These are phyloP conservation scores for Linnemannia schmuckeri DNA, from an alignment of 192 early-diverging fungal species.

Conservation along the genomic window DNA sequence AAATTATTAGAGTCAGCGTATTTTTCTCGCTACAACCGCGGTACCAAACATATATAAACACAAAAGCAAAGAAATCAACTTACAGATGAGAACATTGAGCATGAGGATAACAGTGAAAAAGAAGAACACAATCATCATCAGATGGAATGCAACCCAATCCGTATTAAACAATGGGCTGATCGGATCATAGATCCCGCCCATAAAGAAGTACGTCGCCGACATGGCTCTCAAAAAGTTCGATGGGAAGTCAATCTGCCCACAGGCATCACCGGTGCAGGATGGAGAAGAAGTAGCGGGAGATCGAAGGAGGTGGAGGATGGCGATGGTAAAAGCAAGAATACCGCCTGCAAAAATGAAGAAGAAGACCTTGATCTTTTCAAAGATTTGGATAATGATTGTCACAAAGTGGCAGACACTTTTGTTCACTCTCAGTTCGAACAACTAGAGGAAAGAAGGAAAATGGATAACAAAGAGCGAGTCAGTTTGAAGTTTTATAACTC, in stretches of 20 bases:
- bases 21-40: background rate
- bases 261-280: background rate
- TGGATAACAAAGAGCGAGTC: background rate
- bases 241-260: background rate
- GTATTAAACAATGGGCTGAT: background rate
- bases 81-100: slow-evolving; percentile 44
- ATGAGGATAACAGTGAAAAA: slow-evolving; percentile 40
- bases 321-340: slow-evolving; percentile 28
- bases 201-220: slow-evolving; percentile 32
- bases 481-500: no score
- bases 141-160: slow-evolving; percentile 7
- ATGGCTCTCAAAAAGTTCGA: slow-evolving; percentile 22
- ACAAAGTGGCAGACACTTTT: slow-evolving; percentile 38
- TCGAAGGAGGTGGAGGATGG: slow-evolving; percentile 22
- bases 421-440: slow-evolving; percentile 39
- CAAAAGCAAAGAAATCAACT: background rate
- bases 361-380: slow-evolving; percentile 30
- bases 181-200: slow-evolving; percentile 36
- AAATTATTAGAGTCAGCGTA: background rate
- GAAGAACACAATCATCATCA: slow-evolving; percentile 36
- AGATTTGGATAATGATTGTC: slow-evolving; percentile 25
- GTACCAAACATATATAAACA: background rate
- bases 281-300: no score
- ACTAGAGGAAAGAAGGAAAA: slow-evolving; percentile 1
- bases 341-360: slow-evolving; percentile 47